Percentiles rank a stretch among this genome's conserved stretches.
phyloP scores from a whole-genome alignment of 352 stramenopile genomes.

The Globisporangium carolinianum region DNA sequence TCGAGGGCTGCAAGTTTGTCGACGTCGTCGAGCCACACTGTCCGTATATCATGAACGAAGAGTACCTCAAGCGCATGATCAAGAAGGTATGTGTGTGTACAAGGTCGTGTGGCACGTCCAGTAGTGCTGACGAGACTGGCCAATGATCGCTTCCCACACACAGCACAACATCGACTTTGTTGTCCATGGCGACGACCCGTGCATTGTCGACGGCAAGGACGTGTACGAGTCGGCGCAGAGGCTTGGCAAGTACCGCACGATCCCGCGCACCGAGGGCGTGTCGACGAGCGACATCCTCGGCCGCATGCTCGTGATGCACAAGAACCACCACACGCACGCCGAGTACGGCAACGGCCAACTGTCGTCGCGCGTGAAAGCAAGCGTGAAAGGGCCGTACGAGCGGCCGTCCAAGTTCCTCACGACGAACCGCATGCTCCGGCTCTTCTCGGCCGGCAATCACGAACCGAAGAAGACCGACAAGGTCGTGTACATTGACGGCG shows the following conservation, averaged over 20 bases:
- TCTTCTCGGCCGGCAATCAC: constrained; percentile 87
- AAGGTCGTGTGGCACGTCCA: not conserved
- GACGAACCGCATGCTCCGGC: constrained; percentile 92
- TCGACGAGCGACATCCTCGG: constrained; percentile 99
- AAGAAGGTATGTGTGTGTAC: constrained; percentile 52
- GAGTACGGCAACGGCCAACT: constrained; percentile 74
- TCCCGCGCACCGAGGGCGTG: constrained; percentile 94
- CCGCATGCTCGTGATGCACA: constrained; percentile 96
- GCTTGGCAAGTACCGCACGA: constrained; percentile 94
- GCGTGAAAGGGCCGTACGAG: constrained; percentile 39
- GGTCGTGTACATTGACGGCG: constrained; percentile 97
- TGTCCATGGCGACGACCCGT: constrained; percentile 98
- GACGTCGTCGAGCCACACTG: constrained; percentile 96
- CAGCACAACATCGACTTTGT: constrained; percentile 97
- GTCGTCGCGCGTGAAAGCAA: constrained; percentile 59
- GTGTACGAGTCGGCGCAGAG: constrained; percentile 97
- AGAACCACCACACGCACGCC: constrained; percentile 88
- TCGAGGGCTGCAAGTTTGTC: constrained; percentile 98
- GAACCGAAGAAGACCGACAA: constrained; percentile 85
- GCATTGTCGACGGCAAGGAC: constrained; percentile 98
- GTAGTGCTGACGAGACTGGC: not conserved
- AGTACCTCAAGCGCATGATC: constrained; percentile 97
- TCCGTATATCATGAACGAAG: constrained; percentile 98
- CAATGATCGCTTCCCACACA: not conserved
- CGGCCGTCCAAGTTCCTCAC: constrained; percentile 93